Percentiles rank a stretch among this genome's conserved stretches.
Evolutionary conservation across 2,329 filamentous ascomycete genomes (phyloP).

Genomic region (Xylaria sp.): DNA sequence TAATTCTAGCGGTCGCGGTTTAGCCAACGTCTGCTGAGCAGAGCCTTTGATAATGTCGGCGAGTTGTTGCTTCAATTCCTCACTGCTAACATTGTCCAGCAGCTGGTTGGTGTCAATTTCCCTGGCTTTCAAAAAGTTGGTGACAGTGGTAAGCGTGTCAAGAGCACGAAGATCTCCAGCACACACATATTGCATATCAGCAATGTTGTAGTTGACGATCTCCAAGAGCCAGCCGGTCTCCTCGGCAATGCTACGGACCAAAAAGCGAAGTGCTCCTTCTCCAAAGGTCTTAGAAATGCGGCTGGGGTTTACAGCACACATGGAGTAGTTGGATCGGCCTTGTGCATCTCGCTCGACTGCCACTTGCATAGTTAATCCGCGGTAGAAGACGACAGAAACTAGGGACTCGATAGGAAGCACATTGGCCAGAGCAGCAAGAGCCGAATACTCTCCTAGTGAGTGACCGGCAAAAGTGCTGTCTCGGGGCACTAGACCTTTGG

Average conservation of each 20-base stretch:
- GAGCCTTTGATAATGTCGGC: slow-evolving; percentile 91
- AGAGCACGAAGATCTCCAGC: slow-evolving; percentile 76
- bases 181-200: slow-evolving; percentile 80
- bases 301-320: slow-evolving; percentile 99
- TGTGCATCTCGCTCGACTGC: slow-evolving; percentile 94
- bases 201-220: slow-evolving; percentile 96
- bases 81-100: slow-evolving; percentile 85
- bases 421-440: slow-evolving; percentile 92
- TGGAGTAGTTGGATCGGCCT: slow-evolving; percentile 97
- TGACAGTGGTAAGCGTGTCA: slow-evolving; percentile 80
- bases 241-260: slow-evolving; percentile 94
- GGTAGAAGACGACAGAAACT: slow-evolving; percentile 99
- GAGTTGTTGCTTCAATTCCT: slow-evolving; percentile 90
- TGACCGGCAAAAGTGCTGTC: slow-evolving; percentile 98
- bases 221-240: slow-evolving; percentile 95
- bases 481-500: slow-evolving; percentile 93
- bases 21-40: slow-evolving; percentile 86
- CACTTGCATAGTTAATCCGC: slow-evolving; percentile 98
- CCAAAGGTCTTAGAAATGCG: slow-evolving; percentile 99
- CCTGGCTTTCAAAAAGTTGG: slow-evolving; percentile 95
- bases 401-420: slow-evolving; percentile 99
- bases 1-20: slow-evolving; percentile 88
- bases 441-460: slow-evolving; percentile 98
- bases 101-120: slow-evolving; percentile 97
- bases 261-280: slow-evolving; percentile 95